Evolutionary conservation across 163 green algal species (phyloP).

Genomic region (Botryococcus braunii): DNA sequence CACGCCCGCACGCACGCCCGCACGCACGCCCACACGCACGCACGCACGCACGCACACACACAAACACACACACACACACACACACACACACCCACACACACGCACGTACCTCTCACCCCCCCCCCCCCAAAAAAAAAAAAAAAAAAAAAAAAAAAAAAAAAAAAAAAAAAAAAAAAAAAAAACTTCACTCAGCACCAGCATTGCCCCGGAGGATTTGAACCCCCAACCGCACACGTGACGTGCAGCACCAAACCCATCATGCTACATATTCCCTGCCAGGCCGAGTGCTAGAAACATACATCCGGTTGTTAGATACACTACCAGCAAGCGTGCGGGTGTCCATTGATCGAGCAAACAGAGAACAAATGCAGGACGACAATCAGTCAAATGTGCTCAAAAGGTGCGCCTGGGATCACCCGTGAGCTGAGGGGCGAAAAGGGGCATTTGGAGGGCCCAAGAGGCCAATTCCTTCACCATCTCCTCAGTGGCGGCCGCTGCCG

Average conservation of each 20-base stretch:
- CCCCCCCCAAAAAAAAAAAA: too few relatives aligned
- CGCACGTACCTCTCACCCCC: too few relatives aligned
- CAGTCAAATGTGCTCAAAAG: not conserved
- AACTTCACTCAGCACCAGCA: too few relatives aligned
- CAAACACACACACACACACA: too few relatives aligned
- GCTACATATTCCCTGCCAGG: not conserved
- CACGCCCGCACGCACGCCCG: too few relatives aligned
- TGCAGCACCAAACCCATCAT: not conserved
- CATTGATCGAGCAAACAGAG: not conserved
- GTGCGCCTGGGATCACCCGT: slow-evolving; percentile 19
- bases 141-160: too few relatives aligned
- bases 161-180: too few relatives aligned
- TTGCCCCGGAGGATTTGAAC: too few relatives aligned
- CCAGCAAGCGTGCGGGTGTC: not conserved
- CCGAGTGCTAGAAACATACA: not conserved
- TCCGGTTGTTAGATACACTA: not conserved
- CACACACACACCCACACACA: too few relatives aligned
- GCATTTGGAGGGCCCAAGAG: slow-evolving; percentile 32
- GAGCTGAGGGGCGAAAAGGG: slow-evolving; percentile 32
- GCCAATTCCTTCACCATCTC: slow-evolving; percentile 36
- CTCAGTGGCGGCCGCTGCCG: slow-evolving; percentile 27
- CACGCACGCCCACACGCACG: too few relatives aligned
- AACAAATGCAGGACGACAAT: not conserved
- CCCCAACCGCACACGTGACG: not conserved
- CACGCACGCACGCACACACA: too few relatives aligned